phyloP scores from a whole-genome alignment of 345 rosid species.

The Garcia nutans region DNA sequence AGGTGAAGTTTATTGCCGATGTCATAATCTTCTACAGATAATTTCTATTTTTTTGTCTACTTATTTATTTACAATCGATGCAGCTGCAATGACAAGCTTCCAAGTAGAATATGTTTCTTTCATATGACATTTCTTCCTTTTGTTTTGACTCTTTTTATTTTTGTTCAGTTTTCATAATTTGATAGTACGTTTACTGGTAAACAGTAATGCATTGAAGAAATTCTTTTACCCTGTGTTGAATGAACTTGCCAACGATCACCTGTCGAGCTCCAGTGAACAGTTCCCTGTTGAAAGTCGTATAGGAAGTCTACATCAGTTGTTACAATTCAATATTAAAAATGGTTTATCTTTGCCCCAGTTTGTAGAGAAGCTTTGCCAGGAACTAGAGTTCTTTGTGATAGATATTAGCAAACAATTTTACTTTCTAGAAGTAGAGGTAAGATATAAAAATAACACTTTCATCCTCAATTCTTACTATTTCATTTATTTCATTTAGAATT shows the following conservation, averaged over 20 bases:
- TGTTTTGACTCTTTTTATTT: neutral
- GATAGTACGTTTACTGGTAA: slow-evolving; percentile 13
- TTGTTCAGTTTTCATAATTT: neutral
- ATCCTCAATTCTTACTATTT: no score
- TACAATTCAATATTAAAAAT: slow-evolving; percentile 31
- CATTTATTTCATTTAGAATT: no score
- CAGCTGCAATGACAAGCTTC: neutral
- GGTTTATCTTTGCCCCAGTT: slow-evolving; percentile 24
- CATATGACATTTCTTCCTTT: neutral
- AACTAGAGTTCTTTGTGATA: slow-evolving; percentile 41
- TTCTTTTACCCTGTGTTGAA: slow-evolving; percentile 47
- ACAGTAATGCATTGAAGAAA: slow-evolving; percentile 61
- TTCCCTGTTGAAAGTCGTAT: slow-evolving; percentile 34
- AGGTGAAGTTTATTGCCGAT: slow-evolving; percentile 61
- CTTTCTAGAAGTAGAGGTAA: slow-evolving; percentile 64
- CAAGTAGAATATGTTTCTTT: slow-evolving; percentile 1
- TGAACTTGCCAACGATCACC: slow-evolving; percentile 35
- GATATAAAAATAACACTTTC: neutral
- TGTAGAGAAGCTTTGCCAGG: slow-evolving; percentile 45
- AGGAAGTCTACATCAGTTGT: slow-evolving; percentile 46
- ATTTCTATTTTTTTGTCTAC: neutral
- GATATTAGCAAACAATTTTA: slow-evolving; percentile 44
- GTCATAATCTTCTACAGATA: slow-evolving; percentile 73
- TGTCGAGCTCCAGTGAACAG: slow-evolving; percentile 21
- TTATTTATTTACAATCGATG: neutral